Base-by-base conservation (phyloP, 768 basidiomycete genomes). In the Serendipita sp. region DNA sequence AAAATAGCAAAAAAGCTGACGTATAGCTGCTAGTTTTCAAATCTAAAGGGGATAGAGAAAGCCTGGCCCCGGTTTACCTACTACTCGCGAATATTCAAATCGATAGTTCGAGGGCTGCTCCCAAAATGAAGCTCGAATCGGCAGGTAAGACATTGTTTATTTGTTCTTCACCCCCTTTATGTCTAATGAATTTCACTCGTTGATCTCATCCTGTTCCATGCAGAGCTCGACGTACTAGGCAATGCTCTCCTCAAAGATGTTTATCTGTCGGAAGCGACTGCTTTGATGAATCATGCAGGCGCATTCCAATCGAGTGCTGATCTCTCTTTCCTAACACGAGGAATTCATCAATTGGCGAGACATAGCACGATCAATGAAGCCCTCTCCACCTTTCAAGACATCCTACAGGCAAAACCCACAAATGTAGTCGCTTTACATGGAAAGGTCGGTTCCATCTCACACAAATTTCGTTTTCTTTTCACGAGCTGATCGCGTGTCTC, bases 361-460 rank as follows among this genome's bases (percentile, higher is more conserved):
- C 81, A 58, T n/a, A 58, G 88, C 22, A 80, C 84, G 16, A 82
- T 91, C 77, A 86, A 93, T 41, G 85, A 90, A 64, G 93, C 94
- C 0, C 73, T 85, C 66, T 80, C 83, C 20, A 82, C 86, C 1
- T 94, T 96, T 67, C 89, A 95, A 14, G 80, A 79, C 26, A 84
- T 95, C 9, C 77, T 97, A 7, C 75, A 76, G 1, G 77, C 82
- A 65, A 87, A 87, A 68, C 88, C 93, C 0, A 89, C 85, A 17
- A 95, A 98, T 69, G 70, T 96, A 3, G 82, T 94, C 38, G 93
- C 94, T 0, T 75, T 95, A 3, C 77, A 92, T 7, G 93, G 92
- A 62, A 91, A 94, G 76, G 91, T 87, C 53, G 30, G 73, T 38
- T 11, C 7, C 45, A 20, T 48, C 20, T n/a, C 7, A 28, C 45